Evolutionary conservation across 176 grass and related monocot genomes (phyloP), one percentile per base, ranked within the genome.

Genomic region (Cenchrus purpureus): DNA sequence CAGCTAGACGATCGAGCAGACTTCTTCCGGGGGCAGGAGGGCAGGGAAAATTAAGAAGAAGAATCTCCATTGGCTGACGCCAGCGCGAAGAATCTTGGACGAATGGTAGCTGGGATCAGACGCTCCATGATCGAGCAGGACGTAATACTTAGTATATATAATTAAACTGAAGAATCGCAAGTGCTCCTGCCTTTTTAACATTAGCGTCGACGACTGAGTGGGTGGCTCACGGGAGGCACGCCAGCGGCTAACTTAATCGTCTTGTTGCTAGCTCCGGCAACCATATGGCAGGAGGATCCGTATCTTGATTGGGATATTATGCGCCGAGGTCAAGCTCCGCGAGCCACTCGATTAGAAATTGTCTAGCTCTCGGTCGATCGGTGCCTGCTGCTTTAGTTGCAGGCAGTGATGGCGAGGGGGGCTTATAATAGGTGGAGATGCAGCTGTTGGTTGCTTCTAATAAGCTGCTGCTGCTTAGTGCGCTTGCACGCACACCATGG

Each of bases 1-100:
- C 43, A 85, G 52, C 76, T 37, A 61, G 57, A 3, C 0, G 31
- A 25, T 25, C 25, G 25, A 4, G 19, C 25, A 6, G 86, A 52
- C 74, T 77, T 60, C 28, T 44, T 25, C 25, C 25, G 25, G 25
- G 25, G 25, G 25, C 25, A 25, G 25, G 1, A 0, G 40, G 61
- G 71, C 13, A 7, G 72, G 31, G 29, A 62, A 62, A 40, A 40
- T 40, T 40, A 40, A 40, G 37, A 40, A 40, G 37, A 40, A 74
- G 69, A 69, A 87, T 82, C 86, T 82, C 54, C 64, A 43, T 43
- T 53, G 73, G 79, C n/a, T 61, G 79, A 60, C 72, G 32, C 7
- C 52, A 83, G 37, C 15, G 34, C 5, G 11, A 46, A 46, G 82
- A 56, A 86, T 86, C 77, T 80, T 65, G 32, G 68, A 55, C 85